These are phyloP conservation scores for Umbelopsis sp. DNA, from an alignment of 192 early-diverging fungal genomes.

Conservation along the genomic window DNA sequence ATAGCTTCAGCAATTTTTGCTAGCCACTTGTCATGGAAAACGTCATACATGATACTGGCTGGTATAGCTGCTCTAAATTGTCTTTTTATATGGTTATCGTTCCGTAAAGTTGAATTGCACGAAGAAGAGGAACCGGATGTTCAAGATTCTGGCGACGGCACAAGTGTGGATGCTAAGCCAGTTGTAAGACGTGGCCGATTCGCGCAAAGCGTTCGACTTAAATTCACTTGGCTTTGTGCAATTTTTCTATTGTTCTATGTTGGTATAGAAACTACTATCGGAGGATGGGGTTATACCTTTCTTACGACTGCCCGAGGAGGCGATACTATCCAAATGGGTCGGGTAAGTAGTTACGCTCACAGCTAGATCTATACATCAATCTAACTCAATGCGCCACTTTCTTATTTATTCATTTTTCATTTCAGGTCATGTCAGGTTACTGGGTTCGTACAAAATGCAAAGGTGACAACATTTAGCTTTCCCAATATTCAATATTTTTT, in stretches of 20 bases:
- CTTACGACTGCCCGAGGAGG: slow-evolving; percentile 33
- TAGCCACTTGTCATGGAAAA: slow-evolving; percentile 30
- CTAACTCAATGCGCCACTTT: not conserved
- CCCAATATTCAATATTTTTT: not conserved
- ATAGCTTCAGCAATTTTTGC: slow-evolving; percentile 32
- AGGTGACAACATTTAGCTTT: not conserved
- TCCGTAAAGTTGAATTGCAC: slow-evolving; percentile 19
- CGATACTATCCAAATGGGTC: slow-evolving; percentile 26
- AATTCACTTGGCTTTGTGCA: slow-evolving; percentile 32
- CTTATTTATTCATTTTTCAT: not conserved
- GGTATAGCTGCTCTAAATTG: slow-evolving; percentile 23
- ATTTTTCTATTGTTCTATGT: slow-evolving; percentile 41
- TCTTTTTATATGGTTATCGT: slow-evolving; percentile 25
- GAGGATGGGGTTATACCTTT: slow-evolving; percentile 41
- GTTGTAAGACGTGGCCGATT: not conserved
- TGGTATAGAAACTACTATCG: slow-evolving; percentile 41
- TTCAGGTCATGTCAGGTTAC: slow-evolving; percentile 33
- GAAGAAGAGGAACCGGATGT: slow-evolving; percentile 14
- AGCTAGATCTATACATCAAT: not conserved
- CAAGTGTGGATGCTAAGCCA: not conserved
- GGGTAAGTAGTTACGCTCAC: not conserved
- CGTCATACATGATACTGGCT: slow-evolving; percentile 34
- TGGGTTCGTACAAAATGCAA: slow-evolving; percentile 18
- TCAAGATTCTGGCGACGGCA: not conserved
- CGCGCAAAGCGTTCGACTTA: not conserved